Evolutionary conservation across 2,329 filamentous ascomycete genomes (phyloP).

Genomic region (Cordyceps farinosa): DNA sequence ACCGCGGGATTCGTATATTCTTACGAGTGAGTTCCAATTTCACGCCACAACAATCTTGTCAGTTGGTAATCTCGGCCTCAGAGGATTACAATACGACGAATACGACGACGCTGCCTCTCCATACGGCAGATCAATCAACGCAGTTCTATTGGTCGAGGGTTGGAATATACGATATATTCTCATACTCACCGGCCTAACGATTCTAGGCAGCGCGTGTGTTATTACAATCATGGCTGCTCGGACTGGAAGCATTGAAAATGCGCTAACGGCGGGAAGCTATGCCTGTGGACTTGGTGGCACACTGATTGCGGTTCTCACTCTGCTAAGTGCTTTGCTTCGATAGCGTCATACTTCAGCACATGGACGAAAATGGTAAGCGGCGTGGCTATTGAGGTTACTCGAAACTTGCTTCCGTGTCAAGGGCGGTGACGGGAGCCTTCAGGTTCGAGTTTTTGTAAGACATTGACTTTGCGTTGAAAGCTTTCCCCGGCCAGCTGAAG

Average conservation of each 20-base stretch:
- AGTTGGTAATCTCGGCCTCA: not conserved
- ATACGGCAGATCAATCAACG: not conserved
- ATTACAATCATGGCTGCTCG: not conserved
- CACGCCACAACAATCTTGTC: not conserved
- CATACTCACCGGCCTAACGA: constrained; percentile 1
- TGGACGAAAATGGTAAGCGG: not conserved
- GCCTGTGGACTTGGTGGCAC: constrained; percentile 3
- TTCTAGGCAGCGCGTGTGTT: not conserved
- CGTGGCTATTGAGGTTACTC: not conserved
- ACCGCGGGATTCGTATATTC: constrained; percentile 2
- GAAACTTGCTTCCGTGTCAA: not conserved
- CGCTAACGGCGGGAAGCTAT: constrained; percentile 5
- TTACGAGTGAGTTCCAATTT: constrained; percentile 5
- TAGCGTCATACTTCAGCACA: not conserved
- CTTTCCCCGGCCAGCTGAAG: too few relatives aligned
- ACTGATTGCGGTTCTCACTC: constrained; percentile 1
- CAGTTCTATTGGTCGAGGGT: not conserved
- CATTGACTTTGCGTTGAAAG: too few relatives aligned
- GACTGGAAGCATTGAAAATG: not conserved
- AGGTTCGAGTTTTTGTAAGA: too few relatives aligned
- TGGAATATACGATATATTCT: constrained; percentile 2
- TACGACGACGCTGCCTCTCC: not conserved
- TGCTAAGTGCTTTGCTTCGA: constrained; percentile 1
- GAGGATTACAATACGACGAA: not conserved
- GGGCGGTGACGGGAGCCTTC: too few relatives aligned